Conservation (phyloP, 108 stramenopile genomes). For the Aurantiochytrium sp. region DNA sequence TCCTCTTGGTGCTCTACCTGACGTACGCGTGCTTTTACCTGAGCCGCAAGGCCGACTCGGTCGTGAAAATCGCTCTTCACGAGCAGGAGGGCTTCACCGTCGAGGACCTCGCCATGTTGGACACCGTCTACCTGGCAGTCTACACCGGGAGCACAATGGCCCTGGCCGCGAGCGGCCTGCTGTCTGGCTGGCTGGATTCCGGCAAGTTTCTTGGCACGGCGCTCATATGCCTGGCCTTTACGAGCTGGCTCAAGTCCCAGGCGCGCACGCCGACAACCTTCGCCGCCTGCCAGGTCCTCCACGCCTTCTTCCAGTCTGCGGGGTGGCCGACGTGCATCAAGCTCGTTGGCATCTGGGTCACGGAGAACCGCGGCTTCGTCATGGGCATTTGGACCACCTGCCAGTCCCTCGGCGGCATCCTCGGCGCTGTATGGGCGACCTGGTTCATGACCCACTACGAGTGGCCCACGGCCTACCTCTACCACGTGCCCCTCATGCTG, state of each 20-base stretch:
- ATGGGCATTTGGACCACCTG: constrained; percentile 26
- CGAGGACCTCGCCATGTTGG: constrained; percentile 6
- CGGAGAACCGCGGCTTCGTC: constrained; percentile 23
- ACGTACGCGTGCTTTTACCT: constrained; percentile 27
- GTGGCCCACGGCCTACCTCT: not conserved
- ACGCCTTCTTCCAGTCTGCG: not conserved
- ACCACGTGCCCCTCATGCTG: constrained; percentile 8
- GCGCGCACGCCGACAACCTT: not conserved
- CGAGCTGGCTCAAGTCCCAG: not conserved
- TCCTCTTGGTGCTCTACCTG: not conserved
- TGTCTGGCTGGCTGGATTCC: not conserved
- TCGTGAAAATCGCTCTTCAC: constrained; percentile 6
- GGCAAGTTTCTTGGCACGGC: not conserved
- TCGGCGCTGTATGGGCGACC: constrained; percentile 23
- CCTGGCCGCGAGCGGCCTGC: not conserved
- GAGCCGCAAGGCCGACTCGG: constrained; percentile 8
- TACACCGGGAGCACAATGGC: not conserved
- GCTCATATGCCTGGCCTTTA: not conserved
- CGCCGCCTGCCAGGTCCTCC: constrained; percentile 20
- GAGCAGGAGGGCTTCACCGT: constrained; percentile 8
- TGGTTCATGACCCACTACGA: constrained; percentile 2
- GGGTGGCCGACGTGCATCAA: constrained; percentile 24
- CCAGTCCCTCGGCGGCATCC: not conserved
- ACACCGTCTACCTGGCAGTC: not conserved
- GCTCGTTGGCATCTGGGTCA: not conserved